phyloP scores from a whole-genome alignment of 169 alveolate genomes.

The Toxoplasma gondii region DNA sequence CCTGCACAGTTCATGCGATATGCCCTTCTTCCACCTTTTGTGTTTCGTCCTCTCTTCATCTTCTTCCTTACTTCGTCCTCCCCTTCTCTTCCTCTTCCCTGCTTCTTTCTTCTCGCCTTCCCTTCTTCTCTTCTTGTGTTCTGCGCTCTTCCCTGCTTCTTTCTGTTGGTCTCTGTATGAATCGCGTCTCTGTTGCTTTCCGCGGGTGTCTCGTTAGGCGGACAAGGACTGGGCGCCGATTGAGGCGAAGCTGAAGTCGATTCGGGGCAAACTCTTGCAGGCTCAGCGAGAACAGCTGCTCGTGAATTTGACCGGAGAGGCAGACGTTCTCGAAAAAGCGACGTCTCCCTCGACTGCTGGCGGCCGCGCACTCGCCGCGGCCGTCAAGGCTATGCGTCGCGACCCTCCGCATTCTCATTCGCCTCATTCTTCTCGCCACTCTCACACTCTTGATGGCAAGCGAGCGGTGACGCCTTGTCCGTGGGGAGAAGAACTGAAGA shows the following conservation, averaged over 20 bases:
- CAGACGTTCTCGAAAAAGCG: neutral
- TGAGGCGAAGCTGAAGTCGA: neutral
- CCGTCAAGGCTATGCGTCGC: neutral
- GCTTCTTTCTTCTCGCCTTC: neutral
- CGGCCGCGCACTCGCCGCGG: neutral
- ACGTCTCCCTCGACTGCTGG: neutral
- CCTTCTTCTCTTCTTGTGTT: neutral
- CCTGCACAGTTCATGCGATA: no score
- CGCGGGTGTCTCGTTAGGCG: conserved; percentile 20
- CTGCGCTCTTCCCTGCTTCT: neutral
- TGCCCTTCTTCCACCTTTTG: no score
- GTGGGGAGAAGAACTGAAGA: neutral
- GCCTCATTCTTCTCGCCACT: neutral
- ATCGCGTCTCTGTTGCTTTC: no score
- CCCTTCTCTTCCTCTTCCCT: no score
- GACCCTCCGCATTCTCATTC: neutral
- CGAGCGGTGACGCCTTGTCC: neutral
- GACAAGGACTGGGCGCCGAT: conserved; percentile 48
- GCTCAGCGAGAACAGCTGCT: neutral
- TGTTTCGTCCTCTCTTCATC: no score
- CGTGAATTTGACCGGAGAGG: conserved; percentile 58
- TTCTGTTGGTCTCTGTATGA: no score
- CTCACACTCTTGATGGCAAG: neutral
- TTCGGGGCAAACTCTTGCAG: neutral
- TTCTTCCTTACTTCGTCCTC: no score